Evolutionary conservation across 768 basidiomycete species (phyloP).

Genomic region (Tulasnella sp.): DNA sequence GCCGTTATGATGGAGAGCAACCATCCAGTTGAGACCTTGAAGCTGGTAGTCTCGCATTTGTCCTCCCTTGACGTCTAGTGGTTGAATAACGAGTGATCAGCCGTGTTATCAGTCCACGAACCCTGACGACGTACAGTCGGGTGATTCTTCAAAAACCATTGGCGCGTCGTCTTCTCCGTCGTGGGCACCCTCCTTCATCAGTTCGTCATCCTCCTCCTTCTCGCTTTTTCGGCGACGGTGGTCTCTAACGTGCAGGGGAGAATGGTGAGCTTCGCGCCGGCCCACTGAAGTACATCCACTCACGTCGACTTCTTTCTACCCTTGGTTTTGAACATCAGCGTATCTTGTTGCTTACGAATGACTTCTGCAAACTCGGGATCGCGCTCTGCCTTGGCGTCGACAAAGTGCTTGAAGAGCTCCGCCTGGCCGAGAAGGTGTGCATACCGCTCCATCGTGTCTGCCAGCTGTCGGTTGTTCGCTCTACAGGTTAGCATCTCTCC

Average conservation of each 20-base stretch:
- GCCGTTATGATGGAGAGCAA: constrained; percentile 90
- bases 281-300: neutral
- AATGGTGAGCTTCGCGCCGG: constrained; percentile 13
- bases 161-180: constrained; percentile 82
- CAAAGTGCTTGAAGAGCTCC: constrained; percentile 95
- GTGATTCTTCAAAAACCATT: constrained; percentile 90
- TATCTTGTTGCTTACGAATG: constrained; percentile 63
- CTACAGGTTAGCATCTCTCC: neutral
- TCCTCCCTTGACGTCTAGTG: constrained; percentile 70
- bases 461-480: constrained; percentile 44
- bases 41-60: constrained; percentile 90
- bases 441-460: constrained; percentile 93
- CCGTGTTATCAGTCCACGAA: neutral
- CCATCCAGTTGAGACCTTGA: constrained; percentile 97
- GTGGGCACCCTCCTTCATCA: constrained; percentile 78
- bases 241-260: constrained; percentile 42
- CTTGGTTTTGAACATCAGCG: constrained; percentile 52
- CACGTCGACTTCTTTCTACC: constrained; percentile 66
- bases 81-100: neutral
- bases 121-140: constrained; percentile 59
- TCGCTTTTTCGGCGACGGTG: constrained; percentile 90
- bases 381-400: constrained; percentile 89
- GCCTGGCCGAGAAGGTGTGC: constrained; percentile 97
- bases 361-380: constrained; percentile 91
- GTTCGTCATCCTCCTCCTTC: constrained; percentile 96